Percentiles rank a stretch among this genome's conserved stretches.
These are phyloP conservation scores for Lichtheimia ramosa DNA, from an alignment of 371 early-diverging fungal genomes.

Conservation along the genomic window DNA sequence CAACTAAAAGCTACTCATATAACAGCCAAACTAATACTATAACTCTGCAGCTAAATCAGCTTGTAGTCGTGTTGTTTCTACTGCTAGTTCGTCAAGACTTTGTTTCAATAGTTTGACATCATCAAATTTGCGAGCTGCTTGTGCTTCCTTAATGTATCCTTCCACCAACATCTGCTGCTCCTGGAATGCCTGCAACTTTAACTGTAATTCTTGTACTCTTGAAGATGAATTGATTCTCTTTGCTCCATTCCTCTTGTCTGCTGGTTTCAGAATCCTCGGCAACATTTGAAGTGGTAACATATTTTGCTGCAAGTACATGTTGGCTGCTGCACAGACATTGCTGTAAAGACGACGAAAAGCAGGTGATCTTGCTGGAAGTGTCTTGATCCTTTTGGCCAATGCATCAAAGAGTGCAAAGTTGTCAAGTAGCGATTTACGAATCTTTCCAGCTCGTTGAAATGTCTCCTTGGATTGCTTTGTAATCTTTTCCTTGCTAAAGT, in stretches of 20 bases:
- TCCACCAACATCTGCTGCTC: slow-evolving; percentile 71
- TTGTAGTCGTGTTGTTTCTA: slow-evolving; percentile 58
- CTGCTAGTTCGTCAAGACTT: slow-evolving; percentile 72
- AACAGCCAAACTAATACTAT: no score
- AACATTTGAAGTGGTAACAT: slow-evolving; percentile 89
- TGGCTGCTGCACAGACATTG: slow-evolving; percentile 70
- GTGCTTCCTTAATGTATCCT: slow-evolving; percentile 75
- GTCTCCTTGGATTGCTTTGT: slow-evolving; percentile 52
- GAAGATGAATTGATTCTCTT: slow-evolving; percentile 6
- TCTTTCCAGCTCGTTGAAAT: slow-evolving; percentile 54
- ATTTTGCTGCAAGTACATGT: slow-evolving; percentile 79
- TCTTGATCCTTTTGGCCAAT: slow-evolving; percentile 59
- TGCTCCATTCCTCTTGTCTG: slow-evolving; percentile 2
- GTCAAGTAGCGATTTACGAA: slow-evolving; percentile 65
- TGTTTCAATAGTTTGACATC: slow-evolving; percentile 75
- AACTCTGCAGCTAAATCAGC: not conserved
- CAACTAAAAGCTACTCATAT: no score
- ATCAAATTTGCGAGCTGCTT: slow-evolving; percentile 74
- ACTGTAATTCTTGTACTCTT: slow-evolving; percentile 36
- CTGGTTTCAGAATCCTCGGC: slow-evolving; percentile 61
- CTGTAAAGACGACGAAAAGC: slow-evolving; percentile 63
- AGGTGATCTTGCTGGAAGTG: slow-evolving; percentile 47
- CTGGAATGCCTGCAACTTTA: slow-evolving; percentile 66
- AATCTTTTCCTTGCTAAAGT: slow-evolving; percentile 42
- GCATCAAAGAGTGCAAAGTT: slow-evolving; percentile 66